Base-by-base conservation (phyloP, 768 basidiomycete genomes). In the Roridomyces roridus region DNA sequence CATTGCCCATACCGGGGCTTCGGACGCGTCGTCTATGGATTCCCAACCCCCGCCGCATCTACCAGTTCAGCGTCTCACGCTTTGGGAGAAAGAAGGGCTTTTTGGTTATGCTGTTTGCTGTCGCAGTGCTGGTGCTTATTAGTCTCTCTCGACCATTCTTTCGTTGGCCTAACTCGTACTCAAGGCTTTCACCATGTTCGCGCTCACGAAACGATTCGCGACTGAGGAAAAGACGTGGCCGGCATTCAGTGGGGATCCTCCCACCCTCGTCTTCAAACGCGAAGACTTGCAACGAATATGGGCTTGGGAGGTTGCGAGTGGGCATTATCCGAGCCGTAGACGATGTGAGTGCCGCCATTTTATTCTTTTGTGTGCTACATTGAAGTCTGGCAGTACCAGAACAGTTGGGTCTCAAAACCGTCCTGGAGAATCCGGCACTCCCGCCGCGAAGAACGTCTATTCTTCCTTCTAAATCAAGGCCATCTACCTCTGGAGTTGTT, bases 271-370 rank as follows among this genome's bases (percentile, higher is more conserved):
- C 31, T 94, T 84, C 67, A 78, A 79, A 53, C 80, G 87, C 44
- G 85, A 90, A 54, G 94, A 98, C 67, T 69, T 97, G 37, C 91
- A 90, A 66, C 81, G 88, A 53, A 92, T 99, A 72, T 98, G 96
- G 96, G 80, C 87, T 57, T 98, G 95, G 95, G 96, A 99, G 74
- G 83, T 98, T 53, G 77, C 85, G 28, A 92, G 92, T 60, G 97
- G 97, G 1, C 95, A 97, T 74, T 94, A 94, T 77, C 96, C 96
- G 9, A 95, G 92, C 73, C 80, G 84, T 50, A 81, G 84, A 53
- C 80, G 81, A 65, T 83, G 95, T 94, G 72, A 68, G 91, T 81
- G 51, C 29, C 43, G 17, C 14, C 21, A 52, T 28, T 46, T 18
- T 40, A 18, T 46, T 31, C 8, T 20, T 10, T 25, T 49, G 48